Conservation (phyloP, 73 alveolate genomes). For the Paramecium tetraurelia region DNA sequence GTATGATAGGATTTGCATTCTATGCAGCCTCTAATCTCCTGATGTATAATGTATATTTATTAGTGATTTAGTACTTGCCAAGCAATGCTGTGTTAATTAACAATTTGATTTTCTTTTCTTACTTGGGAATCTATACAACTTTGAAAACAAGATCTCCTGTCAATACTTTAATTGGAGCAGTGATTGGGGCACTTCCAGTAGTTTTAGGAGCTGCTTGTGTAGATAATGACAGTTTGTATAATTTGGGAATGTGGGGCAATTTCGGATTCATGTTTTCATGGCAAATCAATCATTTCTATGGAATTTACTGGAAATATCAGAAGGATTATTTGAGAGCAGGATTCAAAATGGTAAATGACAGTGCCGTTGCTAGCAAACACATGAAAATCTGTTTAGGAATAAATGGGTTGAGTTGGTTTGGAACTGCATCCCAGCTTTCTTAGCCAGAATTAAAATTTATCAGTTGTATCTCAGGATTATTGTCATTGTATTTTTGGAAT, state of each 20-base stretch:
- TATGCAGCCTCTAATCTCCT: constrained; percentile 52
- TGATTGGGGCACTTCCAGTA: constrained; percentile 88
- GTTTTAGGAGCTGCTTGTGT: constrained; percentile 80
- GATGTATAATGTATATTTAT: not conserved
- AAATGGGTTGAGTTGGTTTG: not conserved
- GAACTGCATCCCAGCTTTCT: not conserved
- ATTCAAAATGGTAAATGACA: constrained; percentile 70
- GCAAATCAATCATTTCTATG: constrained; percentile 88
- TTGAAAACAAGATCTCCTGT: constrained; percentile 66
- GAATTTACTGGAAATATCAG: constrained; percentile 76
- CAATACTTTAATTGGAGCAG: constrained; percentile 83
- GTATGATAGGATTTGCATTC: constrained; percentile 66
- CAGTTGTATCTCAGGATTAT: not conserved
- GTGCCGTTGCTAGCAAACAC: not conserved
- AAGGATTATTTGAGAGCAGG: constrained; percentile 85
- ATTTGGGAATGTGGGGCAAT: constrained; percentile 59
- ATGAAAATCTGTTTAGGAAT: not conserved
- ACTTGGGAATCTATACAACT: constrained; percentile 75
- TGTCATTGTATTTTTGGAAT: not conserved
- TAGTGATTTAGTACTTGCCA: constrained; percentile 58
- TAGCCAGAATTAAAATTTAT: constrained; percentile 7
- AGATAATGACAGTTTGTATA: constrained; percentile 51
- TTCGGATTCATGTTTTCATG: constrained; percentile 79
- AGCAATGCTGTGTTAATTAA: constrained; percentile 71
- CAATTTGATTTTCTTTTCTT: constrained; percentile 69